Evolutionary conservation across 1,139 yeast genomes (phyloP).

Genomic region (Starmera stellimalicola): DNA sequence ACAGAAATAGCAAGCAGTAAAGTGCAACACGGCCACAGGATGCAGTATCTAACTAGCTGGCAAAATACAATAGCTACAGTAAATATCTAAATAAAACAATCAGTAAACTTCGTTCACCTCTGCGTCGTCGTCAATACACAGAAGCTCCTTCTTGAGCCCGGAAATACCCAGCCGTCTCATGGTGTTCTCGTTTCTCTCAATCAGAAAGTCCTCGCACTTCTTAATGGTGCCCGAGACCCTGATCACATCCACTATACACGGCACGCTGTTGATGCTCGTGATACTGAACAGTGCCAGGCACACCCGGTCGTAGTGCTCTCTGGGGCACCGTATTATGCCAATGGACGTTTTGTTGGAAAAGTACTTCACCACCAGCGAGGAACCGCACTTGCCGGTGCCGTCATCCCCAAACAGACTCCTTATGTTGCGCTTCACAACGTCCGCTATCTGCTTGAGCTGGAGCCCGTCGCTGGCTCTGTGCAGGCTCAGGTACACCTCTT

Average conservation of each 20-base stretch:
- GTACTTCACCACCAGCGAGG: constrained; percentile 61
- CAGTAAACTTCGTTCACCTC: not conserved
- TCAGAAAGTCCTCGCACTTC: constrained; percentile 66
- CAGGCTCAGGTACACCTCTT: constrained; percentile 32
- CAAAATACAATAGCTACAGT: too few species aligned
- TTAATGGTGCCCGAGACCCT: constrained; percentile 85
- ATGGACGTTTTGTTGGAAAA: constrained; percentile 76
- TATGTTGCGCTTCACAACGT: constrained; percentile 43
- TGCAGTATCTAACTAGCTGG: too few species aligned
- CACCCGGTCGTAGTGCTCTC: constrained; percentile 54
- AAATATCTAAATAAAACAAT: too few species aligned
- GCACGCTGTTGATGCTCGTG: constrained; percentile 39
- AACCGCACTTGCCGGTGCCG: constrained; percentile 61
- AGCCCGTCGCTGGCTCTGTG: constrained; percentile 40
- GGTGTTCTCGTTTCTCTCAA: constrained; percentile 23
- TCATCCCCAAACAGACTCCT: constrained; percentile 65
- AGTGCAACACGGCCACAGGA: too few species aligned
- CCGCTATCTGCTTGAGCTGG: constrained; percentile 37
- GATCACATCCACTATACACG: constrained; percentile 50
- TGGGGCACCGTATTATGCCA: constrained; percentile 72
- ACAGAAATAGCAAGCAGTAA: too few species aligned
- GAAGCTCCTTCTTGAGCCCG: not conserved
- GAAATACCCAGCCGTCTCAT: constrained; percentile 9
- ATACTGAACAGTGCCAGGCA: constrained; percentile 66
- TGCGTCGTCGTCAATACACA: not conserved